Base-by-base conservation (phyloP, 2,329 filamentous ascomycete genomes). In the Fonsecaea multimorphosa region DNA sequence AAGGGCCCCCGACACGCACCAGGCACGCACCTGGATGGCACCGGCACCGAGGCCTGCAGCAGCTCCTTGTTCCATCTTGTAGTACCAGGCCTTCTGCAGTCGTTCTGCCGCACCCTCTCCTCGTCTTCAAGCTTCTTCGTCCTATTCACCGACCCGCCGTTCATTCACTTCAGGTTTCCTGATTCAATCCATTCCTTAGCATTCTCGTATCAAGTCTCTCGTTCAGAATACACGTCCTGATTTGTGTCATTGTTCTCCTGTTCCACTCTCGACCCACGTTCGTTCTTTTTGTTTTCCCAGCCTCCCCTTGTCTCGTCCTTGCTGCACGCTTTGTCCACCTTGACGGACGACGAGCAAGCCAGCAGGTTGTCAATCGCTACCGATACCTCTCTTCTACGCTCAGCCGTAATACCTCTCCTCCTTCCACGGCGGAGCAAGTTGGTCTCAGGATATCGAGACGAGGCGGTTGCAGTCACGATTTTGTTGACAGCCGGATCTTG, bases 151-250 rank as follows among this genome's bases (percentile, higher is more conserved):
- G 31, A 32, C 49, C 55, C 53, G 22, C 49, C 60, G 58, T 64
- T 58, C 57, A 69, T 64, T 58, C 57, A 69, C 56, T 51, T 49
- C 44, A 49, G 44, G 22, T 49, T 49, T 49, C 44, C 44, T 49
- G 44, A 52, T 55, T 44, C 31, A 27, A 24, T 38, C 31, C 27
- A 52, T 53, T 66, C 64, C 59, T 63, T 58, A 55, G 57, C 44
- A 58, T 67, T 64, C 55, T 65, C 65, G 62, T 65, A 62, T 67
- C 67, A 67, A 61, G 58, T 64, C 58, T 52, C 38, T 64, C 53
- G 60, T 64, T 63, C 64, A 61, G 29, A n/a, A 57, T 58, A 32
- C 27, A 38, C 59, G 52, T 59, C 49, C 63, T 52, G 55, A 60
- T 67, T 59, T 56, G 59, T 24, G 34, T 57, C 61, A 66, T 66